phyloP scores from a whole-genome alignment of 2,329 filamentous ascomycete genomes.

The Aspergillus pseudotamarii region DNA sequence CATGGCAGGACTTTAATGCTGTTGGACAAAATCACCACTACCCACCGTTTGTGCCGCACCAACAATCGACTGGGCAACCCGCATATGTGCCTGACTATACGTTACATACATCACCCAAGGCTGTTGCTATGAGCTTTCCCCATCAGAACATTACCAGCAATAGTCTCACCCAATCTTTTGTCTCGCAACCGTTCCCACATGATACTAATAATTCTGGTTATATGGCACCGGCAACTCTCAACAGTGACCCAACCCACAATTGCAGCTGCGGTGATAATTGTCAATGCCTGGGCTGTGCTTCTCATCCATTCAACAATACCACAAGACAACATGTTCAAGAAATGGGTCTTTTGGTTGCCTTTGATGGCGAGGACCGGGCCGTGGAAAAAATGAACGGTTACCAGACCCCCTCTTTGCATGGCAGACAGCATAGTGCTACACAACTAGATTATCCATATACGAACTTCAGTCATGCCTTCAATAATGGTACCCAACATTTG shows the following conservation, averaged over 20 bases:
- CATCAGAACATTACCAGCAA: slow-evolving; percentile 19
- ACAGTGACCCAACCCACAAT: slow-evolving; percentile 31
- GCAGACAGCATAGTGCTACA: slow-evolving; percentile 16
- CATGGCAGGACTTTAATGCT: slow-evolving; percentile 27
- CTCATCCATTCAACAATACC: slow-evolving; percentile 51
- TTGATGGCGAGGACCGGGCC: slow-evolving; percentile 32
- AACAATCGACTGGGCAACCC: slow-evolving; percentile 10
- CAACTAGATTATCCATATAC: slow-evolving; percentile 25
- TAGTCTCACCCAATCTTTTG: slow-evolving; percentile 19
- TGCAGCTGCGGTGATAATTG: slow-evolving; percentile 50
- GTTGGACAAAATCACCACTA: slow-evolving; percentile 19
- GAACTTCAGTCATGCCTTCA: slow-evolving; percentile 17
- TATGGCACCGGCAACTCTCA: slow-evolving; percentile 11
- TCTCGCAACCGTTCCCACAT: slow-evolving; percentile 17
- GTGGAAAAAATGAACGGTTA: slow-evolving; percentile 24
- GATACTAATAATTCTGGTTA: slow-evolving; percentile 10
- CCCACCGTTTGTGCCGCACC: slow-evolving; percentile 19
- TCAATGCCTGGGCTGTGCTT: slow-evolving; percentile 49
- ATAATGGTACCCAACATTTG: slow-evolving; percentile 18
- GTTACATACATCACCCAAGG: slow-evolving; percentile 14
- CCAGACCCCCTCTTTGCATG: slow-evolving; percentile 24
- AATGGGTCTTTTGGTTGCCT: slow-evolving; percentile 47
- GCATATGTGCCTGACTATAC: slow-evolving; percentile 23
- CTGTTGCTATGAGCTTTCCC: slow-evolving; percentile 17
- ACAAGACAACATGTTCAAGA: slow-evolving; percentile 50